Conservation (phyloP, 1,284 basidiomycete genomes). For the Ceratobasidium papillatum region DNA sequence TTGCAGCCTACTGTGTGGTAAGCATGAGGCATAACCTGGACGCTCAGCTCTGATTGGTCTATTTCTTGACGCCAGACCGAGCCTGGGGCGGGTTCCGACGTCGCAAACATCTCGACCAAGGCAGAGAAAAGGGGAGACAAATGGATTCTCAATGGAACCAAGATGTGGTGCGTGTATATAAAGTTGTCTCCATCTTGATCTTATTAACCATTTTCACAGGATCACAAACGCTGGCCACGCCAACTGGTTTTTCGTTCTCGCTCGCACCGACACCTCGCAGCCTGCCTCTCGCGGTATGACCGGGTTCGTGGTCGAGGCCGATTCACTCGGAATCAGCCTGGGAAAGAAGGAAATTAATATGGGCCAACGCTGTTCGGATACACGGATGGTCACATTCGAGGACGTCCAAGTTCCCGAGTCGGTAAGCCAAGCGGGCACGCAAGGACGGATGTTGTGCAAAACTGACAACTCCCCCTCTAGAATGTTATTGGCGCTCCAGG, state of each 20-base stretch:
- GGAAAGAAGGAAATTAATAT: constrained; percentile 66
- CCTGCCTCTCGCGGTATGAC: constrained; percentile 59
- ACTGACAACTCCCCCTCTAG: constrained; percentile 42
- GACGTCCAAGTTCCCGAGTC: constrained; percentile 58
- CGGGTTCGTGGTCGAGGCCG: constrained; percentile 63
- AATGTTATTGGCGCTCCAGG: constrained; percentile 60
- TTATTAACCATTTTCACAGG: constrained; percentile 12
- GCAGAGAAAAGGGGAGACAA: constrained; percentile 61
- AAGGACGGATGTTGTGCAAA: not conserved
- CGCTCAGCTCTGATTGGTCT: not conserved
- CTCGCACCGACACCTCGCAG: constrained; percentile 58
- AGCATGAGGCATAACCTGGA: constrained; percentile 21
- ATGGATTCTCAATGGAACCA: constrained; percentile 59
- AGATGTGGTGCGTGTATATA: constrained; percentile 57
- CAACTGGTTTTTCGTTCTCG: constrained; percentile 64
- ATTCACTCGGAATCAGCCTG: constrained; percentile 56
- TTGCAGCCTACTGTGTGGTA: constrained; percentile 61
- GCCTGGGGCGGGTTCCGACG: constrained; percentile 62
- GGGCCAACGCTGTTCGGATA: constrained; percentile 65
- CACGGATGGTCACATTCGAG: constrained; percentile 62
- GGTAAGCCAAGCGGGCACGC: not conserved
- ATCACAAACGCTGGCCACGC: constrained; percentile 61
- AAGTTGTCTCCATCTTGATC: not conserved
- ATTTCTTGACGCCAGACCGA: constrained; percentile 52
- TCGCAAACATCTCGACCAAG: constrained; percentile 57